A percentile compares a stretch with the other conserved stretches of the same genome.
Evolutionary conservation across 768 basidiomycete species (phyloP).

Genomic region (Fistulinella prunicolor): DNA sequence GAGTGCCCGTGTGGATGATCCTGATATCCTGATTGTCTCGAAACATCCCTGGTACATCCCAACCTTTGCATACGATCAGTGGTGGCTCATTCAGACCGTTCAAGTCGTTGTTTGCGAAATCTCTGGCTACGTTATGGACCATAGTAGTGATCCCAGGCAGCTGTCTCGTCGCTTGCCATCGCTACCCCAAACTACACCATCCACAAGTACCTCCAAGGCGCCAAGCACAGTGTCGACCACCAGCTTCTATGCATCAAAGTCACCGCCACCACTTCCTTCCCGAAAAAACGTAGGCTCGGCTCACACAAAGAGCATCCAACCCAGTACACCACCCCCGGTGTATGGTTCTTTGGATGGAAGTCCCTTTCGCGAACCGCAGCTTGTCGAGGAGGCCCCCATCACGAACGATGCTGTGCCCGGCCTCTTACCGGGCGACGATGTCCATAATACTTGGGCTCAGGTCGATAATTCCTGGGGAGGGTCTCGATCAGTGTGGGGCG

Average conservation of each 20-base stretch:
- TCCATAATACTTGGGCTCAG: constrained; percentile 19
- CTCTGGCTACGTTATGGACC: constrained; percentile 49
- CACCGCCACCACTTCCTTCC: constrained; percentile 36
- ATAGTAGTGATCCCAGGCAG: constrained; percentile 45
- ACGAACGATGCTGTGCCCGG: constrained; percentile 35
- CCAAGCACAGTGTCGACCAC: constrained; percentile 26
- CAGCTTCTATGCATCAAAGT: constrained; percentile 28
- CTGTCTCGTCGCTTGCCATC: constrained; percentile 26
- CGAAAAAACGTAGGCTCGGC: constrained; percentile 36
- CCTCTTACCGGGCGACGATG: constrained; percentile 37
- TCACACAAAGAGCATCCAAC: constrained; percentile 34
- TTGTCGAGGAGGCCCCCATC: constrained; percentile 43
- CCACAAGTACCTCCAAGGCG: constrained; percentile 30
- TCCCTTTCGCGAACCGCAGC: constrained; percentile 54
- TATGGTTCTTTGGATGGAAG: constrained; percentile 23
- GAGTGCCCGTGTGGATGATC: constrained; percentile 11
- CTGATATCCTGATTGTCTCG: constrained; percentile 17
- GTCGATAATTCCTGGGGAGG: constrained; percentile 15
- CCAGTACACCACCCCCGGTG: constrained; percentile 26
- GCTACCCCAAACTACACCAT: constrained; percentile 45
- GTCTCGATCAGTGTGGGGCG: constrained; percentile 10
- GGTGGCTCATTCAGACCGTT: neutral
- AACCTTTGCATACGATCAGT: constrained; percentile 6
- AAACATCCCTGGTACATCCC: neutral
- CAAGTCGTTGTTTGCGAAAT: neutral